Base-by-base conservation (phyloP, 2,329 filamentous ascomycete genomes). In the Ophiocordyceps sinensis region DNA sequence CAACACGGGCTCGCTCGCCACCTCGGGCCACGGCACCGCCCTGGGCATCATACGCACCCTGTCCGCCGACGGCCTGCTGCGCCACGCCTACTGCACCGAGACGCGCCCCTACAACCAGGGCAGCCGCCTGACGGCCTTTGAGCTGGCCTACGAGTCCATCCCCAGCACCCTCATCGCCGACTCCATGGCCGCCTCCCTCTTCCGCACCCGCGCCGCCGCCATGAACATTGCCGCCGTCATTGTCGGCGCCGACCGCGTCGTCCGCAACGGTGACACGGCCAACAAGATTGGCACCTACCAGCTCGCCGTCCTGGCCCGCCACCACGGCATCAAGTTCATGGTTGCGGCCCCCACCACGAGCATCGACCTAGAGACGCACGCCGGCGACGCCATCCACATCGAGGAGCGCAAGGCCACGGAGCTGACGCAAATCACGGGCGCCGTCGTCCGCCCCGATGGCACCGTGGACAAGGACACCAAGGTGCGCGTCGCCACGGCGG, bases 211-310 rank as follows among this genome's bases (percentile, higher is more conserved):
- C 37, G 78, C 78, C 50, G 65, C 69, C 19, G 63, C 70, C 31
- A 71, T 78, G 54, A 78, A 80, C 53, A 84, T 98, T 44, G 74
- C 77, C 6, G 89, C 87, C 6, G 85, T 98, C 40, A 81, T 98
- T 28, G 91, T 98, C 0, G 91, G 91, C 26, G 91, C 91, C 3
- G 91, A 98, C 59, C 78, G 91, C 43, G 91, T 98, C 13, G 91
- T 89, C 28, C 84, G 87, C 39, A 98, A 98, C 53, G 91, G 91
- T 28, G 91, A 98, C 63, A 96, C 91, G 0, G 91, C 91, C 42
- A 98, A 98, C 67, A 98, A 98, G 68, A 93, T 98, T 46, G 91
- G 91, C 40, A 98, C 91, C 1, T 96, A 98, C 59, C 75, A 81
- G 41, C 73, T 98, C 4, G 87, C 91, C 4, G 87, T 96, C n/a